Base-by-base conservation (phyloP, 352 stramenopile species). In the Globisporangium barbulae region DNA sequence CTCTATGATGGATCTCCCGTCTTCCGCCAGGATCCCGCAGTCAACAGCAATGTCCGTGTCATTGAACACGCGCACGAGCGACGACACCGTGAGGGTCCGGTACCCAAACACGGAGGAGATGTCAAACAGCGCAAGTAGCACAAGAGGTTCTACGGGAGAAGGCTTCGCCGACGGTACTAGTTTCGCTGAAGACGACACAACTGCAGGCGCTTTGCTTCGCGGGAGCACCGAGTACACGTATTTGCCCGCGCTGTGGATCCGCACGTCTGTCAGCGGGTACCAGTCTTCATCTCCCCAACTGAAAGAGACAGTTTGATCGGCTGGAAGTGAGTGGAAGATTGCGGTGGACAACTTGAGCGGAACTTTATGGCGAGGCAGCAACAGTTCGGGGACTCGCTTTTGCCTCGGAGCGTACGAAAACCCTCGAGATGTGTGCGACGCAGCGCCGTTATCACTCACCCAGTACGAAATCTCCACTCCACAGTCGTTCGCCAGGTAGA, bases 71-170 rank as follows among this genome's bases (percentile, higher is more conserved):
- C 82, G 76, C 55, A 92, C 78, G 2, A 92, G 67, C 0, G 86
- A 93, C 25, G 86, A 95, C 28, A 95, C 82, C 0, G 82, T 93
- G 19, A 95, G 79, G 0, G 83, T 93, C 22, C 86, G 74, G 42
- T 86, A 88, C 1, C 85, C 86, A 63, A 83, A 81, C 10, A 83
- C 74, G 1, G 79, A 68, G 0, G 84, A 90, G 52, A 93, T 86
- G 45, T 95, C 84, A 53, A 95, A 83, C 5, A 95, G 63, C 0
- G 84, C 81, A 39, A 88, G 63, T n/a, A 92, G 31, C 28, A 82
- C 53, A 10, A 78, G 71, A 17, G 68, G 53, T 19, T 44, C 28
- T 8, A 25, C 19, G 6, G 53, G 33, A 30, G 49, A 12, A 10
- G 63, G 44, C 1, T 41, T 31, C 13, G 53, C 19, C 0, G 54